These are phyloP conservation scores for Emydomyces testavorans DNA, from an alignment of 2,329 filamentous ascomycete genomes.

Conservation along the genomic window DNA sequence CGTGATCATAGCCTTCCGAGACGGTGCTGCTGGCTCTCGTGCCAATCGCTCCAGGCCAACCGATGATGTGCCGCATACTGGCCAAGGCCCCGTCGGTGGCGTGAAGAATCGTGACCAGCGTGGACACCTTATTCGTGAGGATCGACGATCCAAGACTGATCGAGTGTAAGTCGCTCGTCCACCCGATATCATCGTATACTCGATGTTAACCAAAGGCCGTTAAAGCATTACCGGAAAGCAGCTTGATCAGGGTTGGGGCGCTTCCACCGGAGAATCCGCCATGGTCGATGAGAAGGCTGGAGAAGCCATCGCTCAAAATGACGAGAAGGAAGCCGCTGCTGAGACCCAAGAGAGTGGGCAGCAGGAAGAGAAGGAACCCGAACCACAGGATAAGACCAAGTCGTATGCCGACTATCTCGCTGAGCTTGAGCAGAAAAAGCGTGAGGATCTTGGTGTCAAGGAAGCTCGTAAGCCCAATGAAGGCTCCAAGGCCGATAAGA, in stretches of 20 bases:
- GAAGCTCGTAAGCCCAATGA: conserved; percentile 86
- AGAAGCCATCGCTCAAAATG: conserved; percentile 74
- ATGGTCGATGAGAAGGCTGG: conserved; percentile 85
- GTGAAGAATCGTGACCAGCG: conserved; percentile 47
- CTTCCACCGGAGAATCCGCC: conserved; percentile 67
- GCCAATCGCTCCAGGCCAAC: conserved; percentile 72
- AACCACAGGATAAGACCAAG: conserved; percentile 76
- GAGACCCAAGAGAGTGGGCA: conserved; percentile 33
- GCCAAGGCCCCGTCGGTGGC: conserved; percentile 35
- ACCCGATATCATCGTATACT: conserved; percentile 20
- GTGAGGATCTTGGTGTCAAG: conserved; percentile 50
- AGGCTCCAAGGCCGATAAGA: conserved; percentile 75
- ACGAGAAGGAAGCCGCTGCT: conserved; percentile 60
- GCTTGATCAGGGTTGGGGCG: conserved; percentile 77
- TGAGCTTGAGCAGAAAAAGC: conserved; percentile 64
- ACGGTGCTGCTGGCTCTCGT: conserved; percentile 67
- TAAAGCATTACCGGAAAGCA: conserved; percentile 37
- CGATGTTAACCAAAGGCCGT: conserved; percentile 1
- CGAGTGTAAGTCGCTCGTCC: conserved; percentile 42
- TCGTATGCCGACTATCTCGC: conserved; percentile 83
- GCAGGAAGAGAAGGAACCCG: conserved; percentile 33
- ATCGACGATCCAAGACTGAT: conserved; percentile 52
- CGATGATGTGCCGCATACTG: conserved; percentile 44
- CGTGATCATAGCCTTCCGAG: conserved; percentile 61
- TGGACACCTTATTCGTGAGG: conserved; percentile 44